Base-by-base conservation (phyloP, 2,329 filamentous ascomycete genomes). In the Chaetomium globosum region DNA sequence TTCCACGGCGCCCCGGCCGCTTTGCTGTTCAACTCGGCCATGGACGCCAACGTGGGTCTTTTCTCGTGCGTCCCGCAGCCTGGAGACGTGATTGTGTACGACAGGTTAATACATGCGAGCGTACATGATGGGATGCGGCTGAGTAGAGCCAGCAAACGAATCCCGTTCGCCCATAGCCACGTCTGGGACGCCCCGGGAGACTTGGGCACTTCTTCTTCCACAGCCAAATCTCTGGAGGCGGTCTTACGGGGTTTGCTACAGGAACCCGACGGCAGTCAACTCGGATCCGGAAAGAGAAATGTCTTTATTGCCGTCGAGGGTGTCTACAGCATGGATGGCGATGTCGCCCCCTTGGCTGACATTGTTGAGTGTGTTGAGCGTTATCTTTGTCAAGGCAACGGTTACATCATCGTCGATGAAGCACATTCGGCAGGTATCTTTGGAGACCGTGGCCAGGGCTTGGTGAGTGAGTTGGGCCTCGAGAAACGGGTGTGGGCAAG, bases 291-390 rank as follows among this genome's bases (percentile, higher is more conserved):
- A 0, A 65, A 72, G 1, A 73, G 73, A 0, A 87, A 85, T 68
- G 81, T 92, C 2, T 90, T 92, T 69, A 75, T 92, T n/a, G 86
- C 85, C 0, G 80, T 91, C 0, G 89, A 92, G 70, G 85, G 83
- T 0, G 80, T 92, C 0, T 94, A 95, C 75, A 93, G 89, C 74
- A 95, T 95, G 91, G 91, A 94, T 61, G 91, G 91, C 0, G 90
- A 93, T 69, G 77, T 91, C 21, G 85, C 85, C 0, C 89, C 88
- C 0, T 77, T 95, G 12, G 71, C 73, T 12, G 81, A 86, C 6
- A 84, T 93, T 21, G 81, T 89, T 1, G 75, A 80, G 0, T 78
- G 84, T 4, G 82, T 89, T 0, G 82, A 89, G 49, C 75, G 77
- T 0, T 71, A 83, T 0, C 76, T 92, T 0, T 85, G 87, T 0